These are phyloP conservation scores for Panicum virgatum DNA, from an alignment of 202 grass and related monocot genomes.

Conservation along the genomic window DNA sequence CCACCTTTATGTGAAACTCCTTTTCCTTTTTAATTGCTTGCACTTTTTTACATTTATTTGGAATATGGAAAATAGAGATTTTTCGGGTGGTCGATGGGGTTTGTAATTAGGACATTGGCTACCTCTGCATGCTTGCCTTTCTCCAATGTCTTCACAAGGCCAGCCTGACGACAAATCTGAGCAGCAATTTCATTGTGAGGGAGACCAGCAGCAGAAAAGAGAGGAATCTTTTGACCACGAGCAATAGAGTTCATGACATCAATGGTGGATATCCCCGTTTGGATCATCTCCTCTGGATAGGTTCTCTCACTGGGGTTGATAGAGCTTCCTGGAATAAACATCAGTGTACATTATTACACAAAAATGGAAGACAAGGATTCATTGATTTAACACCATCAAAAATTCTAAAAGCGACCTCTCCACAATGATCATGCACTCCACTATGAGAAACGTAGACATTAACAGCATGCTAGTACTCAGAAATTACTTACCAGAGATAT, in stretches of 20 bases:
- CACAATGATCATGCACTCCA: neutral
- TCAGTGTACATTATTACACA: constrained; percentile 15
- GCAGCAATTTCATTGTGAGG: constrained; percentile 99
- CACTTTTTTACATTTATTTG: neutral
- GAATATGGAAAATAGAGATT: neutral
- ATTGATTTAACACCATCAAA: neutral
- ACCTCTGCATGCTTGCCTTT: constrained; percentile 87
- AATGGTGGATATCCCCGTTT: constrained; percentile 98
- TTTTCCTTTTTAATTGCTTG: neutral
- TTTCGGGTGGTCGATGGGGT: neutral
- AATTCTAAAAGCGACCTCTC: neutral
- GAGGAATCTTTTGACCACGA: constrained; percentile 98
- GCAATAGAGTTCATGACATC: constrained; percentile 99
- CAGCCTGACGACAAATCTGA: constrained; percentile 98
- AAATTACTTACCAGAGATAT: constrained; percentile 89
- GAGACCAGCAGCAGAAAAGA: constrained; percentile 98
- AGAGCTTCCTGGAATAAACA: constrained; percentile 82
- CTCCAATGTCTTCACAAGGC: constrained; percentile 91
- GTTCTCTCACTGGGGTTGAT: constrained; percentile 99
- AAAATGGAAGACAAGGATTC: neutral
- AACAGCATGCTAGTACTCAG: constrained; percentile 10
- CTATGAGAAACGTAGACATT: neutral
- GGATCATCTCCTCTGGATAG: constrained; percentile 99
- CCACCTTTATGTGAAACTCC: too few relatives aligned
- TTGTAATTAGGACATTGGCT: neutral